Percentiles rank a stretch among this genome's conserved stretches.
These are phyloP conservation scores for Triticum monococcum DNA, from an alignment of 176 grass and related monocot species.

Conservation along the genomic window DNA sequence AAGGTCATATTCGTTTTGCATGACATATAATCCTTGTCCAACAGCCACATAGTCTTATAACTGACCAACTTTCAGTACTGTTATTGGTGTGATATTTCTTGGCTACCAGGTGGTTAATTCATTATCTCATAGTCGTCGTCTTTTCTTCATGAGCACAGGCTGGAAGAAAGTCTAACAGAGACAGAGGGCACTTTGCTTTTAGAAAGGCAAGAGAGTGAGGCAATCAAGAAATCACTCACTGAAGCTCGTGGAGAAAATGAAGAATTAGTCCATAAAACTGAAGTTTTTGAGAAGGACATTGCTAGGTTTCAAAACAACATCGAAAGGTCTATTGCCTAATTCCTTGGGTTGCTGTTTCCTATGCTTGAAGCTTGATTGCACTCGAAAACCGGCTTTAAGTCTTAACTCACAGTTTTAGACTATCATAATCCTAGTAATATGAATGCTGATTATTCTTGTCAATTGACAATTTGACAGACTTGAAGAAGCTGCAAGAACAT, in stretches of 20 bases:
- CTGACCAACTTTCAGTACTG: not conserved
- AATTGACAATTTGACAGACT: conserved; percentile 46
- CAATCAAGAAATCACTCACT: conserved; percentile 47
- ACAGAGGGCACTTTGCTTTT: conserved; percentile 44
- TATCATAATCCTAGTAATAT: conserved; percentile 18
- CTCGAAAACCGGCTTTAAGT: conserved; percentile 17
- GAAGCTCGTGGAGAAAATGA: conserved; percentile 51
- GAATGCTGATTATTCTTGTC: conserved; percentile 27
- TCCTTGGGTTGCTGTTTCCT: not conserved
- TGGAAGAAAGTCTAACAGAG: conserved; percentile 63
- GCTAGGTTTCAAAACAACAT: conserved; percentile 54
- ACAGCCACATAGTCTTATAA: not conserved
- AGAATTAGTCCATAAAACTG: conserved; percentile 48
- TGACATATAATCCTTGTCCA: conserved; percentile 22
- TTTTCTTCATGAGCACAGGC: conserved; percentile 44
- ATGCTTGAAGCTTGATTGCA: conserved; percentile 24
- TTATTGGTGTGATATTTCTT: conserved; percentile 13
- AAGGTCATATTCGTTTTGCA: conserved; percentile 48
- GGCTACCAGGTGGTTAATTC: conserved; percentile 19
- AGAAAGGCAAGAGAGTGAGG: conserved; percentile 60
- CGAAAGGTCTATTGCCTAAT: conserved; percentile 36
- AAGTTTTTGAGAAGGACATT: conserved; percentile 49
- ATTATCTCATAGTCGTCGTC: not conserved
- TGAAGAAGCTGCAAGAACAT: conserved; percentile 47
- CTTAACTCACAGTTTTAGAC: not conserved